These are phyloP conservation scores for Tuber melanosporum DNA, from an alignment of 495 filamentous ascomycete species.

Conservation along the genomic window DNA sequence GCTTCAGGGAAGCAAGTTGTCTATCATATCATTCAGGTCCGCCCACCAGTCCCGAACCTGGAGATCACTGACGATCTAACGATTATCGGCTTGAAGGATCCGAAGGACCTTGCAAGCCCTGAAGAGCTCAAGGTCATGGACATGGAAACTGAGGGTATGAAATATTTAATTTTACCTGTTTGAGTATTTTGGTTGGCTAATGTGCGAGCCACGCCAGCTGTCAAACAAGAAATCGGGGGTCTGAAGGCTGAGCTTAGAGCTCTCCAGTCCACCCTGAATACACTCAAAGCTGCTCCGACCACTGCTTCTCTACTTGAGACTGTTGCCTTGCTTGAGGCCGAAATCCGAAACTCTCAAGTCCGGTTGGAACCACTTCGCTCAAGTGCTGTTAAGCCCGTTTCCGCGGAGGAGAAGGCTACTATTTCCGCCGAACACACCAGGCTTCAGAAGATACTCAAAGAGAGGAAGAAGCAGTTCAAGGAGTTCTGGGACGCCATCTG, in stretches of 20 bases:
- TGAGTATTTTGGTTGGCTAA: conserved; percentile 12
- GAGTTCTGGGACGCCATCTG: conserved; percentile 37
- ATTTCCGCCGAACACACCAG: conserved; percentile 24
- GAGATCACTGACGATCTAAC: conserved; percentile 8
- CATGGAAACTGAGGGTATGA: conserved; percentile 27
- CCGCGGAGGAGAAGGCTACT: conserved; percentile 29
- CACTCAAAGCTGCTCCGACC: conserved; percentile 35
- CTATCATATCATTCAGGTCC: conserved; percentile 39
- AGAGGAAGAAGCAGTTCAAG: conserved; percentile 37
- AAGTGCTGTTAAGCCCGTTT: conserved; percentile 18
- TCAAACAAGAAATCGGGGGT: conserved; percentile 26
- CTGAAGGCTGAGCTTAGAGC: conserved; percentile 35
- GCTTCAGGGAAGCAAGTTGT: conserved; percentile 41
- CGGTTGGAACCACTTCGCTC: conserved; percentile 22
- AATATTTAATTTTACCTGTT: not conserved
- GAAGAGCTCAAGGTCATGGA: conserved; percentile 41
- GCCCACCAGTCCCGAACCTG: not conserved
- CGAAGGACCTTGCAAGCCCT: conserved; percentile 31
- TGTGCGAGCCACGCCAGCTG: conserved; percentile 17
- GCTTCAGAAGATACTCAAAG: conserved; percentile 22
- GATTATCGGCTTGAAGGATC: conserved; percentile 24
- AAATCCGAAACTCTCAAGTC: conserved; percentile 22
- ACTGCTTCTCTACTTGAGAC: conserved; percentile 28
- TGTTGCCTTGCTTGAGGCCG: conserved; percentile 27
- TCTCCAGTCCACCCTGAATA: conserved; percentile 31